Conservation (phyloP, 2,329 filamentous ascomycete species). For the Clonostachys rhizophaga region DNA sequence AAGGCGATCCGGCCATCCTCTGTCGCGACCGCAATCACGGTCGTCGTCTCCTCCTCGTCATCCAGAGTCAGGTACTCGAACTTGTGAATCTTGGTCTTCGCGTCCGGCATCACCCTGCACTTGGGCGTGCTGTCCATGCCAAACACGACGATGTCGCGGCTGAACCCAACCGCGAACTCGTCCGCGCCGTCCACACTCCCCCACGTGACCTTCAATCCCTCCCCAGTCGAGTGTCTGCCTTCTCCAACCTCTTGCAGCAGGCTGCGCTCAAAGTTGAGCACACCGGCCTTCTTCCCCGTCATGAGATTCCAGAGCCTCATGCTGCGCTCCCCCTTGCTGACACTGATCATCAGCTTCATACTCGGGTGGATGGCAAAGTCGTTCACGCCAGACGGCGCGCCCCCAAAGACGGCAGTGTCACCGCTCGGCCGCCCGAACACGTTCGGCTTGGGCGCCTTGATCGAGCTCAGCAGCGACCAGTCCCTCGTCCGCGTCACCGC, state of each 20-base stretch:
- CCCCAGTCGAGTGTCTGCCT: slow-evolving; percentile 70
- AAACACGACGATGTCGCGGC: slow-evolving; percentile 79
- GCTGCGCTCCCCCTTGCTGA: slow-evolving; percentile 82
- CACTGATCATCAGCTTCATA: slow-evolving; percentile 93
- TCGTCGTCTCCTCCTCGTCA: slow-evolving; percentile 30
- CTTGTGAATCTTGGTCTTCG: slow-evolving; percentile 77
- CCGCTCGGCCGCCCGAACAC: slow-evolving; percentile 76
- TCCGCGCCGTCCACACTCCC: slow-evolving; percentile 64
- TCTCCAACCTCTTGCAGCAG: slow-evolving; percentile 74
- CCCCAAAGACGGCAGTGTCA: slow-evolving; percentile 80
- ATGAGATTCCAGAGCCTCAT: slow-evolving; percentile 97
- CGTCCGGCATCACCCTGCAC: slow-evolving; percentile 61
- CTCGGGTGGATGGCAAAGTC: slow-evolving; percentile 94
- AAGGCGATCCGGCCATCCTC: slow-evolving; percentile 87
- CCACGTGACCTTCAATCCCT: slow-evolving; percentile 82
- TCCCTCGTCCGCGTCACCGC: slow-evolving; percentile 83
- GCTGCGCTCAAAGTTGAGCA: slow-evolving; percentile 75
- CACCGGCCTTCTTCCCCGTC: slow-evolving; percentile 91
- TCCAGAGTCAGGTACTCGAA: slow-evolving; percentile 63
- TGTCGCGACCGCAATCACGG: slow-evolving; percentile 71
- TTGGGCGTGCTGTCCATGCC: slow-evolving; percentile 82
- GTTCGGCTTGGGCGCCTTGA: slow-evolving; percentile 86
- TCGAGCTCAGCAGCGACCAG: slow-evolving; percentile 80
- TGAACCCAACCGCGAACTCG: slow-evolving; percentile 86
- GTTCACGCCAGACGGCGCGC: slow-evolving; percentile 82